Percentiles rank a stretch among this genome's conserved stretches.
Conservation (phyloP, 2,329 filamentous ascomycete species). For the Aspergillus sp. region DNA sequence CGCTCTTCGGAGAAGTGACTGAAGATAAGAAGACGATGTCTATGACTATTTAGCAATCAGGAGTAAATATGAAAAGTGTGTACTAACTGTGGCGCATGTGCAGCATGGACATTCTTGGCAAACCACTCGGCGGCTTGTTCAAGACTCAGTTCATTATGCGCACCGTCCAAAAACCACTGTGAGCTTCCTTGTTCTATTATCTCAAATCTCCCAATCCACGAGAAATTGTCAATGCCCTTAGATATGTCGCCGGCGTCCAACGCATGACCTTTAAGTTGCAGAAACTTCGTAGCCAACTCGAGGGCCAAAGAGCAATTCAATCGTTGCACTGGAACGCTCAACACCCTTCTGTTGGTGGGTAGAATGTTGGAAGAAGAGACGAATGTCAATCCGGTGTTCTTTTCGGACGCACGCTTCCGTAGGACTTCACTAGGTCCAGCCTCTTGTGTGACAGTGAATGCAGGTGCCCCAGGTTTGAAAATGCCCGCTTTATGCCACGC, state of each 20-base stretch:
- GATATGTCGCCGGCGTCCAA: constrained; percentile 17
- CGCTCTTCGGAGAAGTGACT: constrained; percentile 25
- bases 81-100: constrained; percentile 6
- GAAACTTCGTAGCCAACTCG: constrained; percentile 15
- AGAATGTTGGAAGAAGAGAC: constrained; percentile 22
- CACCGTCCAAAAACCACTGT: constrained; percentile 38
- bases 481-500: constrained; percentile 71
- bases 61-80: background rate
- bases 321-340: constrained; percentile 22
- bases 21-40: constrained; percentile 25
- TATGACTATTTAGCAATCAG: constrained; percentile 1
- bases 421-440: constrained; percentile 43
- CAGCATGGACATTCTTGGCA: constrained; percentile 11
- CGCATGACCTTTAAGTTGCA: constrained; percentile 13
- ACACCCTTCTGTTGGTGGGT: constrained; percentile 8
- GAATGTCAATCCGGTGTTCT: constrained; percentile 42
- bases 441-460: constrained; percentile 53
- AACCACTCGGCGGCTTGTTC: constrained; percentile 34
- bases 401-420: constrained; percentile 47
- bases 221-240: constrained; percentile 19
- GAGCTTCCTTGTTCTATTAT: constrained; percentile 14
- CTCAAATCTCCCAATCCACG: constrained; percentile 31
- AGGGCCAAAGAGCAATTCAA: constrained; percentile 28
- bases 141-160: constrained; percentile 39
- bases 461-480: constrained; percentile 54